Evolutionary conservation across 768 basidiomycete genomes (phyloP).

Genomic region (Kwoniella mangroviensis): DNA sequence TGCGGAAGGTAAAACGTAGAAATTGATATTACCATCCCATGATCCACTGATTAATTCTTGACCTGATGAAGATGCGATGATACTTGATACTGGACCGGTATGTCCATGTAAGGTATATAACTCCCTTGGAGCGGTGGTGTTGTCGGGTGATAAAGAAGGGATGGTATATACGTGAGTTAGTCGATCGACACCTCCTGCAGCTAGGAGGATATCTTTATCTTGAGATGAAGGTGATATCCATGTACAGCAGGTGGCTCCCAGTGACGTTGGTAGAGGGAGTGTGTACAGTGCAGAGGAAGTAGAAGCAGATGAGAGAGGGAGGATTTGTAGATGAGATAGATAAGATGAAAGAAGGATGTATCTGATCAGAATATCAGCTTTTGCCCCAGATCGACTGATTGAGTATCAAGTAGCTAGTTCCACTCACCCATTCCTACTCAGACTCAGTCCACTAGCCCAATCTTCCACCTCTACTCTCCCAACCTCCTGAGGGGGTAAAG

Average conservation of each 20-base stretch:
- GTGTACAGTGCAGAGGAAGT: slow-evolving; percentile 41
- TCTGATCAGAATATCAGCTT: slow-evolving; percentile 12
- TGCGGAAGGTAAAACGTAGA: slow-evolving; percentile 61
- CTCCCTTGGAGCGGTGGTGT: slow-evolving; percentile 54
- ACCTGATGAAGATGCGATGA: slow-evolving; percentile 66
- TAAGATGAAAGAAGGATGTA: slow-evolving; percentile 56
- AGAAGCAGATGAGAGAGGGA: slow-evolving; percentile 42
- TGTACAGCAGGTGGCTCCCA: slow-evolving; percentile 55
- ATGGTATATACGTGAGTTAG: slow-evolving; percentile 54
- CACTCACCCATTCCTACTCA: slow-evolving; percentile 54
- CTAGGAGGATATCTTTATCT: slow-evolving; percentile 45
- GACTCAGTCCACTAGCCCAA: slow-evolving; percentile 74
- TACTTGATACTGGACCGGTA: slow-evolving; percentile 75
- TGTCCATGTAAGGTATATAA: slow-evolving; percentile 82
- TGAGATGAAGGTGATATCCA: slow-evolving; percentile 48
- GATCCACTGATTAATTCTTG: slow-evolving; percentile 76
- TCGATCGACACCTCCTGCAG: slow-evolving; percentile 57
- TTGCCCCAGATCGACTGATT: background rate
- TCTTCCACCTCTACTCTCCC: slow-evolving; percentile 83
- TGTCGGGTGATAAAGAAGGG: slow-evolving; percentile 54
- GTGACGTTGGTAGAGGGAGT: slow-evolving; percentile 49
- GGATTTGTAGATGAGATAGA: slow-evolving; percentile 53
- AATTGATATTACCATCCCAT: slow-evolving; percentile 83
- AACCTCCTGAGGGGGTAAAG: slow-evolving; percentile 83
- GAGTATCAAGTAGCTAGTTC: background rate